Conservation (phyloP, 176 grass and related monocot species). For the Melocanna baccifera region DNA sequence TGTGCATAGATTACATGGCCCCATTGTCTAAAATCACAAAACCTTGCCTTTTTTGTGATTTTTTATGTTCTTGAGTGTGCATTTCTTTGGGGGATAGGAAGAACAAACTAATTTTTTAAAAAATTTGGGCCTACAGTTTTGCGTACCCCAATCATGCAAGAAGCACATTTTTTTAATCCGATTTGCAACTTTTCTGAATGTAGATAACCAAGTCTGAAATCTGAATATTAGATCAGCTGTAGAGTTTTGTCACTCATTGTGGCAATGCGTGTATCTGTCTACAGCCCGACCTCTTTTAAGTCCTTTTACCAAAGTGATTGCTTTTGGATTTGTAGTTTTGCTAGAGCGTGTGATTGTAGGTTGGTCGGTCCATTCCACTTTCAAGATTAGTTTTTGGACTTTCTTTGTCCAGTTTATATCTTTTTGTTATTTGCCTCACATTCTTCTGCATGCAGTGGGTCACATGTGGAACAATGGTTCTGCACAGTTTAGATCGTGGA, state of each 20-base stretch:
- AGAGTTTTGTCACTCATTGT: slow-evolving; percentile 6
- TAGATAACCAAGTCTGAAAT: slow-evolving; percentile 3
- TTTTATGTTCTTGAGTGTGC: neutral
- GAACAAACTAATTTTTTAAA: neutral
- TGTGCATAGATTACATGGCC: neutral
- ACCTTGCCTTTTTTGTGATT: neutral
- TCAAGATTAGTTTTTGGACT: slow-evolving; percentile 5
- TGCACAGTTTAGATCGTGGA: slow-evolving; percentile 26
- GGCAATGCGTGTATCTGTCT: neutral
- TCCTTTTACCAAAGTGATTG: neutral
- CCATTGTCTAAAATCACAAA: neutral
- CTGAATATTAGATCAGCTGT: slow-evolving; percentile 23
- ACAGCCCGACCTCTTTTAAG: neutral
- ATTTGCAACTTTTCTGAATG: neutral
- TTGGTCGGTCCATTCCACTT: slow-evolving; percentile 10
- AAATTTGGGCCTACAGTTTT: neutral
- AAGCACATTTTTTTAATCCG: neutral
- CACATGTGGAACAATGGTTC: slow-evolving; percentile 16
- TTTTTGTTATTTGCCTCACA: slow-evolving; percentile 26
- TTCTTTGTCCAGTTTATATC: slow-evolving; percentile 1
- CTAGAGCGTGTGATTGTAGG: slow-evolving; percentile 23
- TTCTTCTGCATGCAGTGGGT: slow-evolving; percentile 27
- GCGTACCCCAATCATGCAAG: neutral
- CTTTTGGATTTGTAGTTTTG: slow-evolving; percentile 38
- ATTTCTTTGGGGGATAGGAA: neutral